Evolutionary conservation across 768 basidiomycete genomes (phyloP).

Genomic region (Daedaleopsis nitida): DNA sequence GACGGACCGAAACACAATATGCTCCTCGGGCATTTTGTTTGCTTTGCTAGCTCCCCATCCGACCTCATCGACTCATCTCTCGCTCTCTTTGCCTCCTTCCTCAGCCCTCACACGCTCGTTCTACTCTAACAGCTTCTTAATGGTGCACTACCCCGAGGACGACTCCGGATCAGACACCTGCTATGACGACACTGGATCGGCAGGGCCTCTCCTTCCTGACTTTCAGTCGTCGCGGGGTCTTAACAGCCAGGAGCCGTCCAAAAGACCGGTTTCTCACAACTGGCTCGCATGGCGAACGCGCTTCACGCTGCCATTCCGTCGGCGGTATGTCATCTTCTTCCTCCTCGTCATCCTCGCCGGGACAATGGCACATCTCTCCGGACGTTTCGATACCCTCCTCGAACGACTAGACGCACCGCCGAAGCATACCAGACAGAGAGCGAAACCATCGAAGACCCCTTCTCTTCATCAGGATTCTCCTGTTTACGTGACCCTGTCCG

Average conservation of each 20-base stretch:
- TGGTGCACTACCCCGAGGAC: background rate
- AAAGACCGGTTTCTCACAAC: background rate
- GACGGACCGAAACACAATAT: no score
- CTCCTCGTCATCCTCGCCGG: background rate
- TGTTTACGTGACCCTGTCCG: no score
- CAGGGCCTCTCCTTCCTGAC: background rate
- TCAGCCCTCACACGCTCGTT: background rate
- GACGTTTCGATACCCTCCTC: background rate
- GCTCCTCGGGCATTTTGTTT: no score
- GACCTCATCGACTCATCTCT: background rate
- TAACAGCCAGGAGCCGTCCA: background rate
- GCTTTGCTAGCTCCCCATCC: no score
- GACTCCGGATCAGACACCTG: background rate
- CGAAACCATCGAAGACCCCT: no score
- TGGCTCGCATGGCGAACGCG: background rate
- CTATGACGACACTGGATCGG: background rate
- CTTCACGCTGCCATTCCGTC: background rate
- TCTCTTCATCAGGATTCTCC: no score
- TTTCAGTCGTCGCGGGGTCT: background rate
- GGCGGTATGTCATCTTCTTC: background rate
- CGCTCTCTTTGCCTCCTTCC: background rate
- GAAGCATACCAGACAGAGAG: no score
- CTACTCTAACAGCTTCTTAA: background rate
- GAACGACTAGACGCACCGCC: background rate
- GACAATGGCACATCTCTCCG: background rate